A percentile compares a stretch with the other conserved stretches of the same genome.
These are phyloP conservation scores for Fomitopsis pinicola DNA, from an alignment of 1,284 basidiomycete species.

Conservation along the genomic window DNA sequence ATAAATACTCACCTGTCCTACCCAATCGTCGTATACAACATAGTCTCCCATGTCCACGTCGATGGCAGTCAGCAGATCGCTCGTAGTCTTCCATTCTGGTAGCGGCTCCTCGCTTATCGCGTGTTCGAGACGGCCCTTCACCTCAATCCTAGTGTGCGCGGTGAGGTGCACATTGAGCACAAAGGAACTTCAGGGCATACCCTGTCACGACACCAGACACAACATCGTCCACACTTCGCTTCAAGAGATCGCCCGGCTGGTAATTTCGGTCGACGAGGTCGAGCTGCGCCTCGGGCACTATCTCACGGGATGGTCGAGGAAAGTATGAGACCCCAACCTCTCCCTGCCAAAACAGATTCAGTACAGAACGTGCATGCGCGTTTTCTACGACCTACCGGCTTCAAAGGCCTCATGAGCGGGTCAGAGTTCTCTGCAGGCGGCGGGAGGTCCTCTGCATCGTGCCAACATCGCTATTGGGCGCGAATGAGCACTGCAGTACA, in stretches of 20 bases:
- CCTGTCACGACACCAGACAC: conserved; percentile 73
- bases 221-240: conserved; percentile 69
- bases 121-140: conserved; percentile 69
- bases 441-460: conserved; percentile 68
- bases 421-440: conserved; percentile 45
- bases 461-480: conserved; percentile 66
- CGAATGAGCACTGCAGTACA: neutral
- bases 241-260: conserved; percentile 81
- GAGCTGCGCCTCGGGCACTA: conserved; percentile 67
- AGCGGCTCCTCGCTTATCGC: conserved; percentile 64
- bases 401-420: conserved; percentile 72
- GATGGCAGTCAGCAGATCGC: conserved; percentile 54
- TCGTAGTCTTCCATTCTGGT: conserved; percentile 58
- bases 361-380: neutral
- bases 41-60: conserved; percentile 78
- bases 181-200: conserved; percentile 9
- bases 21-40: conserved; percentile 82
- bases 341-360: conserved; percentile 35
- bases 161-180: neutral
- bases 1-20: conserved; percentile 68
- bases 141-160: conserved; percentile 36
- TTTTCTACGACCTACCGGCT: conserved; percentile 26
- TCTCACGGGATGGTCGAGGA: conserved; percentile 55
- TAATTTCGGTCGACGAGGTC: conserved; percentile 79
- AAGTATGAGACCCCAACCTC: conserved; percentile 83